Evolutionary conservation across 2,329 filamentous ascomycete genomes (phyloP).

Genomic region (Aspergillus phoenicis): DNA sequence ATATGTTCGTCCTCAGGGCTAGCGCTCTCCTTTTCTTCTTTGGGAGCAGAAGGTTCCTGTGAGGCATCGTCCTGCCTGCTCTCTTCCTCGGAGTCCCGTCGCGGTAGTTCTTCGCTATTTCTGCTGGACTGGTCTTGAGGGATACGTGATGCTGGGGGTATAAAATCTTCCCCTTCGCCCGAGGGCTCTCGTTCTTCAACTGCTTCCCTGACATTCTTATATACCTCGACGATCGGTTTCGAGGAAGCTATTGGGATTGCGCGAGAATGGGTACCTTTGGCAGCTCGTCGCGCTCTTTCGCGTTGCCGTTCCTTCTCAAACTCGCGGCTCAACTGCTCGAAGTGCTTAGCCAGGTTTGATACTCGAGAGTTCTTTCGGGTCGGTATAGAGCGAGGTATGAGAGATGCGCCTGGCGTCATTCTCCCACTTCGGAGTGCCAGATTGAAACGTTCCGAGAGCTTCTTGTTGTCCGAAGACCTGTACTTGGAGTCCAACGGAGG

Average conservation of each 20-base stretch:
- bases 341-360: slow-evolving; percentile 89
- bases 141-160: slow-evolving; percentile 29
- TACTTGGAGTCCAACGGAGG: slow-evolving; percentile 35
- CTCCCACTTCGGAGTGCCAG: slow-evolving; percentile 65
- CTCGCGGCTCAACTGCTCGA: slow-evolving; percentile 93
- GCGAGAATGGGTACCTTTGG: slow-evolving; percentile 73
- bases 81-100: slow-evolving; percentile 27
- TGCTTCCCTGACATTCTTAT: slow-evolving; percentile 89
- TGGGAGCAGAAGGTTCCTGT: slow-evolving; percentile 34
- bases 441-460: slow-evolving; percentile 72
- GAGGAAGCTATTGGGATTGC: slow-evolving; percentile 88
- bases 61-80: slow-evolving; percentile 39
- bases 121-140: slow-evolving; percentile 37
- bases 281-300: slow-evolving; percentile 77
- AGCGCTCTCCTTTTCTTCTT: slow-evolving; percentile 47
- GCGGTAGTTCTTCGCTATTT: slow-evolving; percentile 30
- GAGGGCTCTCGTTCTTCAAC: slow-evolving; percentile 75
- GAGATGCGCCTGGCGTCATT: slow-evolving; percentile 59
- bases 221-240: slow-evolving; percentile 95
- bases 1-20: slow-evolving; percentile 53
- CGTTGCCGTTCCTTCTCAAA: slow-evolving; percentile 92
- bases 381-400: slow-evolving; percentile 85
- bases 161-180: slow-evolving; percentile 60
- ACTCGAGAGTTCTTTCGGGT: slow-evolving; percentile 72
- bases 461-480: slow-evolving; percentile 63